Evolutionary conservation across 2,329 filamentous ascomycete species (phyloP).

Genomic region (Berkeleyomyces rouxiae): DNA sequence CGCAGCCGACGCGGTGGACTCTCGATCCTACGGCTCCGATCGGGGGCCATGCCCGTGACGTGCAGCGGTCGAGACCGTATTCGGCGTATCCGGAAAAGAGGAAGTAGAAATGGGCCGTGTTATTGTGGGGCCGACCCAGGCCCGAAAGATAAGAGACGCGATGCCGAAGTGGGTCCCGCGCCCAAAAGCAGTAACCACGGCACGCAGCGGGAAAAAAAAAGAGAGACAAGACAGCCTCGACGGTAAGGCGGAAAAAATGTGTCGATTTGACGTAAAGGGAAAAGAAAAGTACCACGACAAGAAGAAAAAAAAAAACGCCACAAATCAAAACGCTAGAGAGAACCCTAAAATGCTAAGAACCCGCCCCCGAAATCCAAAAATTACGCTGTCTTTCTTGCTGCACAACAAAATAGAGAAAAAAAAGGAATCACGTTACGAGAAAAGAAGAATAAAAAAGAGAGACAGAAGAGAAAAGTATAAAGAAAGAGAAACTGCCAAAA

Average conservation of each 20-base stretch:
- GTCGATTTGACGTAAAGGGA: neutral
- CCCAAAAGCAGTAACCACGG: neutral
- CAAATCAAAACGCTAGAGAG: too few species aligned
- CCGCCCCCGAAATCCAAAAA: too few species aligned
- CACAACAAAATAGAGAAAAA: too few species aligned
- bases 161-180: neutral
- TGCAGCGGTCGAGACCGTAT: too few species aligned
- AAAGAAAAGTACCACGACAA: neutral
- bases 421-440: neutral
- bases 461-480: neutral
- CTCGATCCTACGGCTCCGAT: conserved; percentile 1
- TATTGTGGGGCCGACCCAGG: neutral
- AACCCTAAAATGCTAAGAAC: too few species aligned
- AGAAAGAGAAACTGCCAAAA: neutral
- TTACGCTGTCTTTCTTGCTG: too few species aligned
- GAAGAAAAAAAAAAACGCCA: too few species aligned
- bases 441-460: neutral
- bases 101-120: neutral
- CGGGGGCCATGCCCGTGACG: neutral
- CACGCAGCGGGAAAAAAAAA: neutral
- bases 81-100: neutral
- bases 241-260: neutral
- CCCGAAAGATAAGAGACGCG: too few species aligned
- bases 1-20: conserved; percentile 15
- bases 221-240: neutral